phyloP scores from a whole-genome alignment of 148 eudicot species.

The Rhododendron vialii region DNA sequence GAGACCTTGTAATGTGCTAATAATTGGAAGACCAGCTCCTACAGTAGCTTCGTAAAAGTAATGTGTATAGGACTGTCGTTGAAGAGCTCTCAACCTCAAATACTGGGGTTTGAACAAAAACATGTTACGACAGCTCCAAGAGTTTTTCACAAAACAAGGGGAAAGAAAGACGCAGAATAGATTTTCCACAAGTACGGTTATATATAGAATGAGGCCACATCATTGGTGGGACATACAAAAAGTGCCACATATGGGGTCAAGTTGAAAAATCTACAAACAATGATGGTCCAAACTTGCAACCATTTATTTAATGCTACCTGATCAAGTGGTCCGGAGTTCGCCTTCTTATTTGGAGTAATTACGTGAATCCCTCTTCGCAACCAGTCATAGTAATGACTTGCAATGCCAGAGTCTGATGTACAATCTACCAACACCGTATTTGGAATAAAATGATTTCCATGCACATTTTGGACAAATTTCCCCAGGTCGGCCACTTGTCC shows the following conservation, averaged over 20 bases:
- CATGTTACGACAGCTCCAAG: background rate
- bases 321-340: slow-evolving; percentile 99
- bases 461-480: slow-evolving; percentile 81
- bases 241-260: background rate
- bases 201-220: background rate
- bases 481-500: slow-evolving; percentile 76
- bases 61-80: slow-evolving; percentile 83
- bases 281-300: background rate
- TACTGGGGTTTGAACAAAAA: slow-evolving; percentile 38
- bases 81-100: slow-evolving; percentile 79
- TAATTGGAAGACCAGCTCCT: slow-evolving; percentile 98
- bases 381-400: slow-evolving; percentile 87
- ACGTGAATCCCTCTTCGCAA: slow-evolving; percentile 79
- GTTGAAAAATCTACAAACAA: background rate
- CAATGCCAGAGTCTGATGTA: slow-evolving; percentile 71
- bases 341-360: slow-evolving; percentile 93
- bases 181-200: background rate
- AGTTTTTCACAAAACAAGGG: background rate
- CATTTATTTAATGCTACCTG: slow-evolving; percentile 41
- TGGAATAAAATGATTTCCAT: slow-evolving; percentile 88
- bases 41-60: slow-evolving; percentile 99
- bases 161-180: slow-evolving; percentile 3
- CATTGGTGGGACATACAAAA: background rate
- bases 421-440: slow-evolving; percentile 89
- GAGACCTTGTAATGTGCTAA: slow-evolving; percentile 88